A percentile compares a stretch with the other conserved stretches of the same genome.
phyloP scores from a whole-genome alignment of 1,284 basidiomycete genomes.

The Austroboletus novae-zelandiae region DNA sequence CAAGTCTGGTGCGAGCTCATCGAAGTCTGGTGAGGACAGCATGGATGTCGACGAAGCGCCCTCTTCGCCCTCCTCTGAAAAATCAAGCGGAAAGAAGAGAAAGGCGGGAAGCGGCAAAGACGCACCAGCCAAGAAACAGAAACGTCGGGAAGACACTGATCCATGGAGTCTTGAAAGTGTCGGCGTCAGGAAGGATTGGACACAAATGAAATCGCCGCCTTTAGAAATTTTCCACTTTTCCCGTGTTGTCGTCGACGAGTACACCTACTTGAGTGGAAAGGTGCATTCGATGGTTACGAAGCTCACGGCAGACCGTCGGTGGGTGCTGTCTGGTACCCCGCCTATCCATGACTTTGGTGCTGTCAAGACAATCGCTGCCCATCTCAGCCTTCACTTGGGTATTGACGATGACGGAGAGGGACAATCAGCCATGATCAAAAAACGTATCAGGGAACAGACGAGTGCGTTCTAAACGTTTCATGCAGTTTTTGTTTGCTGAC shows the following conservation, averaged over 20 bases:
- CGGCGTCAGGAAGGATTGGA: conserved; percentile 72
- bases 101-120: conserved; percentile 46
- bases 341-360: conserved; percentile 90
- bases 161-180: conserved; percentile 76
- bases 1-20: conserved; percentile 25
- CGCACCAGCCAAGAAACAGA: conserved; percentile 59
- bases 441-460: conserved; percentile 80
- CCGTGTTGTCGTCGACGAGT: conserved; percentile 91
- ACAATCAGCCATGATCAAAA: conserved; percentile 70
- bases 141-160: conserved; percentile 64
- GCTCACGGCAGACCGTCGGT: conserved; percentile 77
- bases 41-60: conserved; percentile 59
- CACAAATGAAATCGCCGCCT: conserved; percentile 75
- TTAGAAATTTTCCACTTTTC: conserved; percentile 92
- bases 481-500: conserved; percentile 4
- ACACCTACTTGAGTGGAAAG: conserved; percentile 87
- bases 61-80: conserved; percentile 34
- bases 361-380: conserved; percentile 86
- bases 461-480: conserved; percentile 44
- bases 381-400: conserved; percentile 85
- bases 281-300: conserved; percentile 77
- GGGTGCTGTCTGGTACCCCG: conserved; percentile 96
- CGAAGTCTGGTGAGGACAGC: conserved; percentile 32
- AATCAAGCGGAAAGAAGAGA: conserved; percentile 49
- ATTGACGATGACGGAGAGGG: conserved; percentile 89